These are phyloP conservation scores for Saccharomyces hybrid DNA, from an alignment of 1,139 yeast species.

Conservation along the genomic window DNA sequence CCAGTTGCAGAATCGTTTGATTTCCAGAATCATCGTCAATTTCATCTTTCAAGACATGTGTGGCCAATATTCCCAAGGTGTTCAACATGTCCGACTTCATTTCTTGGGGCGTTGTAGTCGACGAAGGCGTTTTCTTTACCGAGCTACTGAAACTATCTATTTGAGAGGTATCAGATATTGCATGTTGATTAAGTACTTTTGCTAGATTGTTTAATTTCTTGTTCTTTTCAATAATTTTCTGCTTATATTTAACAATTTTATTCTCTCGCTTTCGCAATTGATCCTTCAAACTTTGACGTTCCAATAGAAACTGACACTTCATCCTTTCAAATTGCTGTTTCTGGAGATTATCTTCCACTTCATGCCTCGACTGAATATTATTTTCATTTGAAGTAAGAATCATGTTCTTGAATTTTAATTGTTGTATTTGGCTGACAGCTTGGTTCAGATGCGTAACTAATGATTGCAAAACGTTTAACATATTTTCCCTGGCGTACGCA, in stretches of 20 bases:
- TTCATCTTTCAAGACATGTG: slow-evolving; percentile 41
- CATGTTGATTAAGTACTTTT: slow-evolving; percentile 20
- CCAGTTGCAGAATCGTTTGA: slow-evolving; percentile 19
- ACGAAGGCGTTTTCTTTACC: slow-evolving; percentile 4
- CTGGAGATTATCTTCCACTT: slow-evolving; percentile 41
- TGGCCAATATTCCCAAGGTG: slow-evolving; percentile 41
- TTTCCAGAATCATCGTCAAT: slow-evolving; percentile 22
- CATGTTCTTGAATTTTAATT: slow-evolving; percentile 36
- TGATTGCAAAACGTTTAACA: background rate
- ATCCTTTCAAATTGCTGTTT: slow-evolving; percentile 45
- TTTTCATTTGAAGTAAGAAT: slow-evolving; percentile 28
- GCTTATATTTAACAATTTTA: slow-evolving; percentile 38
- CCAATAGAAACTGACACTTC: slow-evolving; percentile 30
- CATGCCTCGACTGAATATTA: slow-evolving; percentile 37
- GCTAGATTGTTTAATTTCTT: slow-evolving; percentile 34
- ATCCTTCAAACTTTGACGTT: slow-evolving; percentile 33
- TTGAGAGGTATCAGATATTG: slow-evolving; percentile 10
- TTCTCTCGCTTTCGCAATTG: slow-evolving; percentile 37
- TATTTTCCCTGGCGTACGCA: background rate
- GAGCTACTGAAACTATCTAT: slow-evolving; percentile 8
- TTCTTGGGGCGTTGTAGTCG: slow-evolving; percentile 3
- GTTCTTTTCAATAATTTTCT: slow-evolving; percentile 38
- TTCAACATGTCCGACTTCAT: slow-evolving; percentile 35
- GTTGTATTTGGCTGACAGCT: slow-evolving; percentile 15
- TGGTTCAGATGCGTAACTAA: background rate